Conservation (phyloP, 768 basidiomycete species). For the Pleurotus ostreatus region DNA sequence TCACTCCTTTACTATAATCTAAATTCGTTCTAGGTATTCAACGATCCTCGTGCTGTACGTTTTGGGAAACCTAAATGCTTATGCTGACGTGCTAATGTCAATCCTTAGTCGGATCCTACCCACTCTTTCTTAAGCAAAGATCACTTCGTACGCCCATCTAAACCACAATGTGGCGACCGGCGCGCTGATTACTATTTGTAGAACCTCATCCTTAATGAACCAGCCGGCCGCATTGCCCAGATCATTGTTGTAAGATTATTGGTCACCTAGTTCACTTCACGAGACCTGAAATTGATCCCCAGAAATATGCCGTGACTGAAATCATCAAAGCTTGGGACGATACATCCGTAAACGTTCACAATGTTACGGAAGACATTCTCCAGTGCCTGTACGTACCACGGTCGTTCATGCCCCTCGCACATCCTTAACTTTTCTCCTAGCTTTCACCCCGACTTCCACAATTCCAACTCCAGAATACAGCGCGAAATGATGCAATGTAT, state of each 20-base stretch:
- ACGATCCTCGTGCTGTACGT: conserved; percentile 72
- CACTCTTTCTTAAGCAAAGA: conserved; percentile 89
- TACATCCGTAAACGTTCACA: conserved; percentile 48
- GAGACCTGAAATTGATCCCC: not conserved
- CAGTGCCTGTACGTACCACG: conserved; percentile 53
- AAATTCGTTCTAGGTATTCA: conserved; percentile 48
- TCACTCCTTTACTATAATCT: not conserved
- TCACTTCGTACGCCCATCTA: conserved; percentile 62
- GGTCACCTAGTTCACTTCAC: not conserved
- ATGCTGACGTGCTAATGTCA: conserved; percentile 1
- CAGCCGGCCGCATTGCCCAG: conserved; percentile 72
- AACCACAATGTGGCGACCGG: no score
- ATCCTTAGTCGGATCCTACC: conserved; percentile 73
- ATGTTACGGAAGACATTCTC: conserved; percentile 57
- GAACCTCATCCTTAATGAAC: conserved; percentile 81
- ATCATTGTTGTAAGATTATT: conserved; percentile 52
- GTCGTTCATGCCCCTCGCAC: not conserved
- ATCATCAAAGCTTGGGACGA: conserved; percentile 85
- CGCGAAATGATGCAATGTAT: conserved; percentile 72
- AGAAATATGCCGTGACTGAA: conserved; percentile 63
- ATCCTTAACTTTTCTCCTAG: conserved; percentile 26
- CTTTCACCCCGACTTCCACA: conserved; percentile 84
- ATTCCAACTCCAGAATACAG: conserved; percentile 59
- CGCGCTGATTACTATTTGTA: conserved; percentile 15
- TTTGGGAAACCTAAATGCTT: conserved; percentile 12